phyloP scores from a whole-genome alignment of 2,329 filamentous ascomycete species.

The Trichophyton simii region DNA sequence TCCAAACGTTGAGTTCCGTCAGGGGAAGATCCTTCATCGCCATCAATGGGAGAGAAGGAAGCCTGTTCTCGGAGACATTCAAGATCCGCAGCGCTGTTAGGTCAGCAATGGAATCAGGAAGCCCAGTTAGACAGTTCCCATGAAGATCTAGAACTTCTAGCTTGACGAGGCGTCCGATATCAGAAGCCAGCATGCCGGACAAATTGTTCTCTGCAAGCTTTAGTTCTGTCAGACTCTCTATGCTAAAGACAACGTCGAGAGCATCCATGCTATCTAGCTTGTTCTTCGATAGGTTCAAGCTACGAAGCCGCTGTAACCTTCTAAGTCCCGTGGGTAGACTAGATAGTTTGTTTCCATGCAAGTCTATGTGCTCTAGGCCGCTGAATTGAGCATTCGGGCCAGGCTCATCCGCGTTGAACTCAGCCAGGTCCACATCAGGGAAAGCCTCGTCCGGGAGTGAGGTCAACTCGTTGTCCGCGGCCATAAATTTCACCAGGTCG shows the following conservation, averaged over 20 bases:
- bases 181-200: constrained; percentile 52
- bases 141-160: constrained; percentile 74
- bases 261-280: constrained; percentile 55
- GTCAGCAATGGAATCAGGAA: constrained; percentile 56
- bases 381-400: constrained; percentile 63
- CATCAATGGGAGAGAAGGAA: constrained; percentile 59
- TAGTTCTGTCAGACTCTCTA: constrained; percentile 61
- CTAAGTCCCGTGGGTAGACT: constrained; percentile 63
- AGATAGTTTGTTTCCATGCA: constrained; percentile 71
- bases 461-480: constrained; percentile 80
- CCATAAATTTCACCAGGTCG: constrained; percentile 70
- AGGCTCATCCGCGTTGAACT: constrained; percentile 52
- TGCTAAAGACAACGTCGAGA: constrained; percentile 61
- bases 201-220: constrained; percentile 69
- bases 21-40: constrained; percentile 55
- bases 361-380: constrained; percentile 64
- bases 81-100: constrained; percentile 60
- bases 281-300: constrained; percentile 76
- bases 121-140: constrained; percentile 59
- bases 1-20: constrained; percentile 59
- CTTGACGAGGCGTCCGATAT: constrained; percentile 51
- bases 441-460: constrained; percentile 62
- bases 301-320: constrained; percentile 59
- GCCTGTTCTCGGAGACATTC: constrained; percentile 67
- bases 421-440: constrained; percentile 52